A percentile compares a stretch with the other conserved stretches of the same genome.
Conservation (phyloP, 345 rosid genomes). For the Pistacia integerrima region DNA sequence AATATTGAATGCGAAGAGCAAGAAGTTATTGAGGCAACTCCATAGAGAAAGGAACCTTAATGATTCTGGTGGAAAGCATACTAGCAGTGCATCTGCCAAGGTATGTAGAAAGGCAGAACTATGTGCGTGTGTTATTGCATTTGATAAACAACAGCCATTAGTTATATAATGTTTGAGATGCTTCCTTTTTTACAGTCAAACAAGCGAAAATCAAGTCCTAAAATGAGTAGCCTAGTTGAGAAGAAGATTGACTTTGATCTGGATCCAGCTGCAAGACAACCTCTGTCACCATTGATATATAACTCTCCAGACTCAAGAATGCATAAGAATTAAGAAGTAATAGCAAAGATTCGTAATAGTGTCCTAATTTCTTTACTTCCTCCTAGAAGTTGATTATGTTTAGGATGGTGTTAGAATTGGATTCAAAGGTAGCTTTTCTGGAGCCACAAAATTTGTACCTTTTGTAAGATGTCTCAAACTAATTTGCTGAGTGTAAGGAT, state of each 20-base stretch:
- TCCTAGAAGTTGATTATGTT: slow-evolving; percentile 9
- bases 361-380: slow-evolving; percentile 1
- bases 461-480: slow-evolving; percentile 1
- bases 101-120: slow-evolving; percentile 30
- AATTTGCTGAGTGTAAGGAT: background rate
- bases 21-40: slow-evolving; percentile 40
- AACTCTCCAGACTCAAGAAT: slow-evolving; percentile 52
- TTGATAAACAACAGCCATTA: background rate
- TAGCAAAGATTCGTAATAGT: background rate
- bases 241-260: slow-evolving; percentile 49
- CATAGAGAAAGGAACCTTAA: slow-evolving; percentile 37
- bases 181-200: slow-evolving; percentile 47
- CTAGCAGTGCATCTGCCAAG: slow-evolving; percentile 50
- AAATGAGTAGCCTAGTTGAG: slow-evolving; percentile 40
- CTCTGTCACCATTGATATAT: slow-evolving; percentile 55
- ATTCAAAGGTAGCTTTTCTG: slow-evolving; percentile 15
- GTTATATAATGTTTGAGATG: background rate
- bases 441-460: slow-evolving; percentile 11
- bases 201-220: slow-evolving; percentile 64
- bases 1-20: slow-evolving; percentile 47
- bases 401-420: slow-evolving; percentile 8
- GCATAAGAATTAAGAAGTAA: slow-evolving; percentile 35
- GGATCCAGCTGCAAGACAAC: slow-evolving; percentile 46
- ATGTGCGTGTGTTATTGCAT: background rate
- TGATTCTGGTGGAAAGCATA: slow-evolving; percentile 53